phyloP scores from a whole-genome alignment of 176 grass and related monocot species.

The Bothriochloa decipiens region DNA sequence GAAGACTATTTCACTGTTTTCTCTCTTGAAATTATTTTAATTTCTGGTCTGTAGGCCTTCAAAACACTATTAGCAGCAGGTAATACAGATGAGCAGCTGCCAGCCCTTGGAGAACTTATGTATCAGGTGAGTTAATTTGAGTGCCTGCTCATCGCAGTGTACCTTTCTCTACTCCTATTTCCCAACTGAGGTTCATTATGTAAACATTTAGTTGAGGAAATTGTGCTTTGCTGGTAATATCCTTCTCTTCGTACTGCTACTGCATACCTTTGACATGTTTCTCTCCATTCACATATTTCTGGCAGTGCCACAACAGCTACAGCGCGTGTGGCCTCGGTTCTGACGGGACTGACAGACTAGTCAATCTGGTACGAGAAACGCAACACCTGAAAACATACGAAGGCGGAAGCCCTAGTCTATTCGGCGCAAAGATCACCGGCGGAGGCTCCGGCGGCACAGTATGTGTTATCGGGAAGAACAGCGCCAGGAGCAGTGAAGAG shows the following conservation, averaged over 20 bases:
- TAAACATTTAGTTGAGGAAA: not conserved
- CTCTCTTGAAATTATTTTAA: conserved; percentile 7
- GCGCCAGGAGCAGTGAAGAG: conserved; percentile 63
- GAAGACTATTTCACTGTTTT: not conserved
- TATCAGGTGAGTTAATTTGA: conserved; percentile 80
- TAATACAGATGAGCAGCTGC: conserved; percentile 80
- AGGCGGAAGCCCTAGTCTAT: conserved; percentile 43
- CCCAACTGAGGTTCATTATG: not conserved
- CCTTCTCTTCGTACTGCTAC: not conserved
- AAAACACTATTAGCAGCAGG: conserved; percentile 74
- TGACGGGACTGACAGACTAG: conserved; percentile 70
- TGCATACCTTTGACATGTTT: not conserved
- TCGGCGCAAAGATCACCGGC: conserved; percentile 78
- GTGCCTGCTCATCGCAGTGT: not conserved
- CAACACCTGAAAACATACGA: conserved; percentile 48
- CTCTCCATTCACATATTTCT: not conserved
- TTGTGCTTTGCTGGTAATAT: not conserved
- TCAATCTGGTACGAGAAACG: conserved; percentile 77
- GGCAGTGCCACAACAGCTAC: conserved; percentile 94
- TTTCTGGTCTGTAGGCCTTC: conserved; percentile 50
- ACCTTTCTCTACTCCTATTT: not conserved
- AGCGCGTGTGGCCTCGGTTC: conserved; percentile 87
- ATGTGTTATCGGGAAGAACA: conserved; percentile 65
- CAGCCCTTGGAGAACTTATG: conserved; percentile 93
- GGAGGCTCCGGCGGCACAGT: conserved; percentile 76